These are phyloP conservation scores for Prunella vulgaris DNA, from an alignment of 257 asterid genomes.

Conservation along the genomic window DNA sequence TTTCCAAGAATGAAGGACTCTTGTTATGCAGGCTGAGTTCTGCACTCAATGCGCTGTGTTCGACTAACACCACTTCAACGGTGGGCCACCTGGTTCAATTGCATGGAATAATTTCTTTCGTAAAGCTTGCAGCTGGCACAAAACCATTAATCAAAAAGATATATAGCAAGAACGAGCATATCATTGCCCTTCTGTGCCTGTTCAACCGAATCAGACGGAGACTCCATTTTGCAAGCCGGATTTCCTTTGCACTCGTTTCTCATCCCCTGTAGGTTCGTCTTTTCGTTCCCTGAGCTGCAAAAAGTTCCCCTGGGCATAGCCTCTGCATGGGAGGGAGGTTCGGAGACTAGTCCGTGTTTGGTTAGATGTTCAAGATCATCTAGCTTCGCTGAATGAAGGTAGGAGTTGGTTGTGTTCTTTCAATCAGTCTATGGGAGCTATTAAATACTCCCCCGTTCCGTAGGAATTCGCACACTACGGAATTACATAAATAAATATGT, in stretches of 20 bases:
- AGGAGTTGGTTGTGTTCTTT: constrained; percentile 74
- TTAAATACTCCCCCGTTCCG: no score
- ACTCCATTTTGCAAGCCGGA: constrained; percentile 66
- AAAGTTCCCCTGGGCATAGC: constrained; percentile 45
- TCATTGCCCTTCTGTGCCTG: constrained; percentile 67
- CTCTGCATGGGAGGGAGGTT: constrained; percentile 65
- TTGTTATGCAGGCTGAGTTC: constrained; percentile 60
- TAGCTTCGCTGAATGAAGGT: constrained; percentile 46
- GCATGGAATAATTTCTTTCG: constrained; percentile 72
- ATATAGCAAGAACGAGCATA: constrained; percentile 42
- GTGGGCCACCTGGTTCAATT: constrained; percentile 62
- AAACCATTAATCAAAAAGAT: constrained; percentile 43
- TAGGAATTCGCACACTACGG: no score
- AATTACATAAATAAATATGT: no score
- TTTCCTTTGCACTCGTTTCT: constrained; percentile 30
- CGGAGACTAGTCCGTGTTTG: constrained; percentile 52
- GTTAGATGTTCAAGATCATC: constrained; percentile 48
- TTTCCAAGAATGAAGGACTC: no score
- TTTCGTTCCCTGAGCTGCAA: constrained; percentile 66
- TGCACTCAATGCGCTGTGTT: constrained; percentile 86
- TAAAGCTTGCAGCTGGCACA: constrained; percentile 55
- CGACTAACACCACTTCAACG: constrained; percentile 50
- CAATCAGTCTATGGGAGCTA: constrained; percentile 45
- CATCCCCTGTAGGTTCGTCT: constrained; percentile 47
- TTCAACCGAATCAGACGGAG: constrained; percentile 43